These are phyloP conservation scores for Pinus tabuliformis DNA, from an alignment of 75 land plant genomes.

Conservation along the genomic window DNA sequence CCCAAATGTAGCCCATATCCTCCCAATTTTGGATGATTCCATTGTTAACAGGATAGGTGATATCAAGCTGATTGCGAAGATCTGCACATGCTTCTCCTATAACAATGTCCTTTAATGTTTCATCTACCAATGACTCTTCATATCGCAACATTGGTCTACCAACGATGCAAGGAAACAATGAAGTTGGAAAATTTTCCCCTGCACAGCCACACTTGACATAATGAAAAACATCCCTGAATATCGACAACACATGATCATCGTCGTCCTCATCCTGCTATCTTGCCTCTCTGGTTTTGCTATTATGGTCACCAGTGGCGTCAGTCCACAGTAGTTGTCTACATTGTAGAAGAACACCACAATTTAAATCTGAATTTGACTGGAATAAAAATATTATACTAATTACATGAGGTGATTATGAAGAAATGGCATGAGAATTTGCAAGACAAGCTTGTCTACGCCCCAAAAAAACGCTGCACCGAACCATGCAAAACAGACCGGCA, in stretches of 20 bases:
- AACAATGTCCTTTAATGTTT: conserved; percentile 86
- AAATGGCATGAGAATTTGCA: conserved; percentile 36
- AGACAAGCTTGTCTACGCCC: conserved; percentile 66
- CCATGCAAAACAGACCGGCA: conserved; percentile 78
- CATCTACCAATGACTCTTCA: conserved; percentile 83
- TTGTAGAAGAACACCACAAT: not conserved
- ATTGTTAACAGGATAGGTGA: no score
- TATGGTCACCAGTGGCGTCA: not conserved
- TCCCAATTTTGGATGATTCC: no score
- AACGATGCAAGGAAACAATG: conserved; percentile 95
- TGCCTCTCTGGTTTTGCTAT: not conserved
- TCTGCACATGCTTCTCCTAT: no score
- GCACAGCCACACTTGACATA: conserved; percentile 99
- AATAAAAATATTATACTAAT: not conserved
- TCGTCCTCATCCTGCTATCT: not conserved
- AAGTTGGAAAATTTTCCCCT: conserved; percentile 96
- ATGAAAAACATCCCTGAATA: conserved; percentile 16
- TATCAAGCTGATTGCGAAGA: no score
- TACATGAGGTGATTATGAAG: conserved; percentile 9
- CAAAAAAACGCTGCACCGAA: conserved; percentile 53
- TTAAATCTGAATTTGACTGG: not conserved
- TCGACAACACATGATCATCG: not conserved
- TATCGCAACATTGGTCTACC: conserved; percentile 92
- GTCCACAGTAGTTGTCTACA: not conserved
- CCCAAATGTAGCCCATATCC: no score